phyloP scores from a whole-genome alignment of 352 stramenopile genomes.

The Globisporangium mamillatum region DNA sequence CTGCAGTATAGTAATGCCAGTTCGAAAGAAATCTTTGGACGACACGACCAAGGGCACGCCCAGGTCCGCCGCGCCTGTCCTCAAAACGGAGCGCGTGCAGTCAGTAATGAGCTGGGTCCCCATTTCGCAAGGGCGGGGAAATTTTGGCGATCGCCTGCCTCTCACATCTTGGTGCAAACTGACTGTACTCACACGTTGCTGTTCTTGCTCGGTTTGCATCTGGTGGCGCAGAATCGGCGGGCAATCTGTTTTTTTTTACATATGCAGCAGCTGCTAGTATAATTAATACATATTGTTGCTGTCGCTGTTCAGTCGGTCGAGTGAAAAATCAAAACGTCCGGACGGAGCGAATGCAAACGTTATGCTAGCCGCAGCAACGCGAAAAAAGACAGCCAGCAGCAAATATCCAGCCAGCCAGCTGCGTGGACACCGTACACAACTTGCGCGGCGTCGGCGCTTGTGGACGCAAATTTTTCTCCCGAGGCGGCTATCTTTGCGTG shows the following conservation, averaged over 20 bases:
- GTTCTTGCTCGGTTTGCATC: neutral
- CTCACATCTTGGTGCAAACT: conserved; percentile 3
- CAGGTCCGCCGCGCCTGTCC: neutral
- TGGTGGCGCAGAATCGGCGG: neutral
- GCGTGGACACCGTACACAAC: neutral
- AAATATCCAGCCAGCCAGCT: neutral
- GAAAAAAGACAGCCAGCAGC: neutral
- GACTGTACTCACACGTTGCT: neutral
- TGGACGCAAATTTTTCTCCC: neutral
- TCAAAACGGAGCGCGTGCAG: neutral
- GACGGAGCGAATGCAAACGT: neutral
- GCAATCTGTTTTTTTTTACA: neutral
- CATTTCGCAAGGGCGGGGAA: neutral
- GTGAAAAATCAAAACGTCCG: neutral
- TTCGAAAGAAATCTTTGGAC: neutral
- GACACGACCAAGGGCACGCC: neutral
- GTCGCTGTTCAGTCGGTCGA: neutral
- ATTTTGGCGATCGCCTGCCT: neutral
- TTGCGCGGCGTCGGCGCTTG: neutral
- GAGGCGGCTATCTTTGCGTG: neutral
- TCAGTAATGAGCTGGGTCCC: neutral
- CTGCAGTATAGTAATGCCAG: neutral
- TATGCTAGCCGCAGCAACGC: neutral
- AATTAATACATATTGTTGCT: neutral
- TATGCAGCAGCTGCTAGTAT: neutral